Evolutionary conservation across 1,284 basidiomycete genomes (phyloP).

Genomic region (Microbotryomycetes sp.): DNA sequence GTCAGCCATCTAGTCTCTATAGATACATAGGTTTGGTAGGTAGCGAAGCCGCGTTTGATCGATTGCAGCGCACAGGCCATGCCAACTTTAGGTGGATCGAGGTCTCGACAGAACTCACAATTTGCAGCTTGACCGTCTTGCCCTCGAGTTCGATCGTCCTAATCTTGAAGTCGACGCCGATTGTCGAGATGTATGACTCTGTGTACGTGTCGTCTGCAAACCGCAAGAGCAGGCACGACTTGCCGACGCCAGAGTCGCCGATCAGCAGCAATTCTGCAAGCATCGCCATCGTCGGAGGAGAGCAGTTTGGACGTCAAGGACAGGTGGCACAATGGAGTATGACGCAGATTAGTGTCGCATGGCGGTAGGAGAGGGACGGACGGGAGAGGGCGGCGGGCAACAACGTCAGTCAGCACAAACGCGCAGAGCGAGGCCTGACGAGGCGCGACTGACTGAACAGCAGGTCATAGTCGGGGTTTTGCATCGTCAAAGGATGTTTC

Average conservation of each 20-base stretch:
- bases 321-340: background rate
- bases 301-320: too few relatives aligned
- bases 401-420: background rate
- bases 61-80: background rate
- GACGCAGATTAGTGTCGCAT: background rate
- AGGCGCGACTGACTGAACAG: slow-evolving; percentile 59
- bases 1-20: background rate
- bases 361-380: background rate
- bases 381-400: background rate
- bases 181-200: slow-evolving; percentile 46
- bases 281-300: background rate
- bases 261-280: slow-evolving; percentile 57
- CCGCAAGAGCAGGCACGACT: slow-evolving; percentile 50
- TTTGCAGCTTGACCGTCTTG: slow-evolving; percentile 99
- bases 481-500: slow-evolving; percentile 13
- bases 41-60: slow-evolving; percentile 20
- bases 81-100: background rate
- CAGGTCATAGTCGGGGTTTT: slow-evolving; percentile 79
- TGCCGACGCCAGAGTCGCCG: slow-evolving; percentile 87
- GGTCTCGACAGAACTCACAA: slow-evolving; percentile 51
- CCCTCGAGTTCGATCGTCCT: slow-evolving; percentile 98
- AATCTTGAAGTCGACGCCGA: slow-evolving; percentile 93
- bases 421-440: too few relatives aligned
- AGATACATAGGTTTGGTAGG: too few relatives aligned
- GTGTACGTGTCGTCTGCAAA: slow-evolving; percentile 48